phyloP scores from a whole-genome alignment of 306 rosid genomes.

The Neltuma alba region DNA sequence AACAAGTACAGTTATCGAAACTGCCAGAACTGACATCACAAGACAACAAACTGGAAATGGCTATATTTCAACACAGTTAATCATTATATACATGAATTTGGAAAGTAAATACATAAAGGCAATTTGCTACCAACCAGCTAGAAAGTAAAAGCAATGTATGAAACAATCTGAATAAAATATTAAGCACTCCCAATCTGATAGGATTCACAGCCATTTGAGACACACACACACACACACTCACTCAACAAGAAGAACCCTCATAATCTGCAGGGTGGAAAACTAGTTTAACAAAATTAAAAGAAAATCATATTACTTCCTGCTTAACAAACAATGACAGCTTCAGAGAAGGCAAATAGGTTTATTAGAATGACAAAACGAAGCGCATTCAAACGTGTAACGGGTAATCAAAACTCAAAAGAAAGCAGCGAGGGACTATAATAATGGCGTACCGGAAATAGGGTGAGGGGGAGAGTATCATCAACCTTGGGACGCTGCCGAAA shows the following conservation, averaged over 20 bases:
- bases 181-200: not conserved
- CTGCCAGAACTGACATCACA: not conserved
- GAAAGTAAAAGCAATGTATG: not conserved
- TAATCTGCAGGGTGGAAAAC: not conserved
- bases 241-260: not conserved
- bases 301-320: not conserved
- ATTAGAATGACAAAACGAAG: not conserved
- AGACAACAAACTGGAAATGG: not conserved
- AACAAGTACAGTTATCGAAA: not conserved
- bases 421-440: not conserved
- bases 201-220: not conserved
- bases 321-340: not conserved
- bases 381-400: slow-evolving; percentile 1
- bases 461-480: not conserved
- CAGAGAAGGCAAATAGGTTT: not conserved
- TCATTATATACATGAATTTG: not conserved
- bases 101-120: not conserved
- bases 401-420: not conserved
- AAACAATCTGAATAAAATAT: not conserved
- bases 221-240: too few species aligned
- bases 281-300: not conserved
- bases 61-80: not conserved
- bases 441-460: slow-evolving; percentile 12
- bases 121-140: not conserved
- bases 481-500: slow-evolving; percentile 13